phyloP scores from a whole-genome alignment of 768 basidiomycete genomes.

The Phanerodontia chrysosporium region DNA sequence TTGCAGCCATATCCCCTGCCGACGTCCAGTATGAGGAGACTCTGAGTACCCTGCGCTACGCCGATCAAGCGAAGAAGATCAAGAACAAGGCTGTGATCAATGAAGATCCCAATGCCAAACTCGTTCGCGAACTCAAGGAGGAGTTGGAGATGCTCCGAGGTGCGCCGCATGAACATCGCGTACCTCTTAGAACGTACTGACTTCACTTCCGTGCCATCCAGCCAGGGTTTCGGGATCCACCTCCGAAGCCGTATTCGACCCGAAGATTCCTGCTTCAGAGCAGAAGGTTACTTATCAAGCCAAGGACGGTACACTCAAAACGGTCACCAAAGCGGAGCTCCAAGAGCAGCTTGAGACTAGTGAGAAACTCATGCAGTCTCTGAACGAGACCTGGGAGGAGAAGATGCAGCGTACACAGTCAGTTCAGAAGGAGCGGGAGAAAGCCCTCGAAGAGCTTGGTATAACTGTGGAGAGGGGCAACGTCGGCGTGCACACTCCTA shows the following conservation, averaged over 20 bases:
- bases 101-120: conserved; percentile 98
- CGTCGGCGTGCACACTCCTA: conserved; percentile 96
- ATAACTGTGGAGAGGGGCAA: conserved; percentile 97
- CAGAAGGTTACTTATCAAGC: conserved; percentile 94
- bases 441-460: conserved; percentile 94
- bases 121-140: conserved; percentile 98
- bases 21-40: conserved; percentile 90
- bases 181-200: conserved; percentile 34
- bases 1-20: conserved; percentile 97
- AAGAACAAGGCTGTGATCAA: conserved; percentile 99
- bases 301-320: conserved; percentile 90
- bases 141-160: conserved; percentile 91
- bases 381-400: conserved; percentile 97
- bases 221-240: conserved; percentile 70
- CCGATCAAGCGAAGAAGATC: conserved; percentile 99
- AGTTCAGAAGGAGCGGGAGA: conserved; percentile 95
- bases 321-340: conserved; percentile 93
- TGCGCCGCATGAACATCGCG: not conserved
- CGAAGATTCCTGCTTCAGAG: conserved; percentile 84
- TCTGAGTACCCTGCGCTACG: conserved; percentile 92
- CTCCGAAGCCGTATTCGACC: conserved; percentile 78
- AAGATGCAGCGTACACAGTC: conserved; percentile 88
- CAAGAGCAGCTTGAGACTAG: conserved; percentile 95
- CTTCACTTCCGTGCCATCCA: conserved; percentile 26
- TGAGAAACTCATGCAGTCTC: conserved; percentile 90